These are phyloP conservation scores for Colletotrichum siamense DNA, from an alignment of 2,329 filamentous ascomycete species.

Conservation along the genomic window DNA sequence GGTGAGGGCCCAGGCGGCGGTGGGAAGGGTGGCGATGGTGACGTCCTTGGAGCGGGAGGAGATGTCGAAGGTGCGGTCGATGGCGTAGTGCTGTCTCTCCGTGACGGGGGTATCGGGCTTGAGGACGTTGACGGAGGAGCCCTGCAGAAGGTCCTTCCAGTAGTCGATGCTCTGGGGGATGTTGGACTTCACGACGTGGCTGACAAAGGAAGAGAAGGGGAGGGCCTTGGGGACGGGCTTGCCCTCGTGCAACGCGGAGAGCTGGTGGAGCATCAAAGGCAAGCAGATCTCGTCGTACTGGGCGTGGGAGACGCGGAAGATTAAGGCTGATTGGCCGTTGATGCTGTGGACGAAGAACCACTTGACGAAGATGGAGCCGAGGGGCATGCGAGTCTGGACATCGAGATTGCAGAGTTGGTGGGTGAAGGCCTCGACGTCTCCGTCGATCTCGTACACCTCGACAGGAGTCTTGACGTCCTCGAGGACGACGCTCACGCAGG, in stretches of 20 bases:
- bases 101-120: slow-evolving; percentile 42
- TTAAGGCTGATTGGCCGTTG: slow-evolving; percentile 45
- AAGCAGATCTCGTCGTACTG: slow-evolving; percentile 75
- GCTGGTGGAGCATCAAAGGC: slow-evolving; percentile 64
- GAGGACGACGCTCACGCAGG: slow-evolving; percentile 63
- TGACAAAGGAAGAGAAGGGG: slow-evolving; percentile 53
- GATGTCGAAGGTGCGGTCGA: slow-evolving; percentile 50
- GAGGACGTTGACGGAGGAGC: slow-evolving; percentile 53
- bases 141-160: slow-evolving; percentile 64
- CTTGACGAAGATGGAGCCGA: slow-evolving; percentile 66
- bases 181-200: slow-evolving; percentile 43
- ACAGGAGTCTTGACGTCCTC: slow-evolving; percentile 57
- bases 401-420: slow-evolving; percentile 61
- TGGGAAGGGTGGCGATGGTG: slow-evolving; percentile 69
- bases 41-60: slow-evolving; percentile 56
- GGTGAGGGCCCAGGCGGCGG: slow-evolving; percentile 69
- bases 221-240: slow-evolving; percentile 33
- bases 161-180: slow-evolving; percentile 60
- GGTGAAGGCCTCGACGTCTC: slow-evolving; percentile 55
- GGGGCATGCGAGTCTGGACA: slow-evolving; percentile 58
- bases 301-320: slow-evolving; percentile 70
- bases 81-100: slow-evolving; percentile 43
- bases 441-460: slow-evolving; percentile 57
- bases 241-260: slow-evolving; percentile 56
- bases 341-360: slow-evolving; percentile 56